phyloP scores from a whole-genome alignment of 305 asterid genomes.

The Fraxinus latifolia region DNA sequence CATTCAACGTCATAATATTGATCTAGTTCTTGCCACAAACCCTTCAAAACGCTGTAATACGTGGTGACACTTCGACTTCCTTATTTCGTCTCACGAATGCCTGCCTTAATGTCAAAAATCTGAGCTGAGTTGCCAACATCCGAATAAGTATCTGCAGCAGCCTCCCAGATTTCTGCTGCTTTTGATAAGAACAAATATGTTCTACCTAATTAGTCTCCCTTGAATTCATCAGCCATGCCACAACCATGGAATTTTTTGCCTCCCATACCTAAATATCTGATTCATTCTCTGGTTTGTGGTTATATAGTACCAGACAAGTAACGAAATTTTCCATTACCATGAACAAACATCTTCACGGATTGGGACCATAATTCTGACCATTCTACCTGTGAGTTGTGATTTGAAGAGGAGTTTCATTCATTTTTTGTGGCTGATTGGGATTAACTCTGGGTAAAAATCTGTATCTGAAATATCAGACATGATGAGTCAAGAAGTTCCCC shows the following conservation, averaged over 20 bases:
- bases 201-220: neutral
- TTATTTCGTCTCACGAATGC: neutral
- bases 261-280: neutral
- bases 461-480: neutral
- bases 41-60: neutral
- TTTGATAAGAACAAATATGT: neutral
- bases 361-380: neutral
- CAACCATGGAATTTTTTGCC: neutral
- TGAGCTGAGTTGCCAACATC: neutral
- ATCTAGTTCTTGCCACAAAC: neutral
- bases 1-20: neutral
- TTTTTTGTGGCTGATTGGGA: neutral
- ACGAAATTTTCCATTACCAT: neutral
- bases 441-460: neutral
- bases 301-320: neutral
- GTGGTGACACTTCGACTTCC: neutral
- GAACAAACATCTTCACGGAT: neutral
- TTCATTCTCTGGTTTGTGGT: neutral
- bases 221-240: neutral
- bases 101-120: neutral
- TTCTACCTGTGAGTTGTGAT: neutral
- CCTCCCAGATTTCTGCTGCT: neutral
- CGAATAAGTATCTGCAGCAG: neutral
- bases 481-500: neutral
- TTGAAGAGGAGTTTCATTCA: neutral